Conservation (phyloP, 2,329 filamentous ascomycete genomes). For the Aspergillus puulaauensis region DNA sequence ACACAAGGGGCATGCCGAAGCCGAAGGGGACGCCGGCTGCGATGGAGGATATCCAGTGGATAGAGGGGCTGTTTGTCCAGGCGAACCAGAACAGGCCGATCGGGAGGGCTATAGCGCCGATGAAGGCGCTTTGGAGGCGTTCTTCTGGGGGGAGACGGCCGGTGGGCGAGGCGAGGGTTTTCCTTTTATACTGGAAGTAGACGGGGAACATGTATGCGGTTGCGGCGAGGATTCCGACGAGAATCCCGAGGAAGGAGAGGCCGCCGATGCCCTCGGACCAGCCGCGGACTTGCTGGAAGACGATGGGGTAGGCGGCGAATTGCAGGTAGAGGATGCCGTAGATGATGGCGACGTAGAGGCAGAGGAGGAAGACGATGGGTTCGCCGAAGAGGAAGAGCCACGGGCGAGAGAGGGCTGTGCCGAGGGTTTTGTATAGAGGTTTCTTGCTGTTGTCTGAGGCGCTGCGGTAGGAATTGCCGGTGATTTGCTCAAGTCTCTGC, state of each 20-base stretch:
- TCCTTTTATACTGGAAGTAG: not conserved
- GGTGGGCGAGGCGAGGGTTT: not conserved
- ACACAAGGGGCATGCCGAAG: not conserved
- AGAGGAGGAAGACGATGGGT: constrained; percentile 17
- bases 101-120: not conserved
- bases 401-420: not conserved
- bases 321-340: constrained; percentile 8
- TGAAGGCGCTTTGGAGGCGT: not conserved
- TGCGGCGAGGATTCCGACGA: not conserved
- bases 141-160: not conserved
- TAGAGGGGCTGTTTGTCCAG: not conserved
- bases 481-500: too few relatives aligned
- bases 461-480: not conserved
- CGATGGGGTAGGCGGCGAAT: constrained; percentile 1
- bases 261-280: not conserved
- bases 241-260: not conserved
- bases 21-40: not conserved
- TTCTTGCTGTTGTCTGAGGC: not conserved
- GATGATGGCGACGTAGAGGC: constrained; percentile 13
- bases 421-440: too few relatives aligned
- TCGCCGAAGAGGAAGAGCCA: not conserved
- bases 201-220: not conserved
- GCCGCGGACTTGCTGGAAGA: not conserved
- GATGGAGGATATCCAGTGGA: not conserved
- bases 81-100: constrained; percentile 12